Base-by-base conservation (phyloP, 2,329 filamentous ascomycete species). In the Fusarium paranaense region DNA sequence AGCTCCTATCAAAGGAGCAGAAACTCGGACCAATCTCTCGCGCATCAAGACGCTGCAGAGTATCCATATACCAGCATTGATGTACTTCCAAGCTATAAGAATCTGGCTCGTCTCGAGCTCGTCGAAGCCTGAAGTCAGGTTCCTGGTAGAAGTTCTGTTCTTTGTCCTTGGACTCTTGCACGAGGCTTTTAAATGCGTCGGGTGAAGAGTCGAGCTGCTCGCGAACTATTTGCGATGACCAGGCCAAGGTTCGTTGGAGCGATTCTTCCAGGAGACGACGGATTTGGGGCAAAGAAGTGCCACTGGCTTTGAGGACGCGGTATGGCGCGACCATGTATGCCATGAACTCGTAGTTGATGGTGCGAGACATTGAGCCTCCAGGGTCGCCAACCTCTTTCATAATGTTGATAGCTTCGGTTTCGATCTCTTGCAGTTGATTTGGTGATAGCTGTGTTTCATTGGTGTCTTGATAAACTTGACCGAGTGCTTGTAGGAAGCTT, bases 1-100 rank as follows among this genome's bases (percentile, higher is more conserved):
- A 52, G 27, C 47, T 52, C 18, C 27, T 52, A 4, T 52, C 47
- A 32, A 52, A 30, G 8, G 47, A 52, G 10, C 25, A 52, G 47
- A 52, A 52, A 52, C 27, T 20, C 2, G 47, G 10, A 2, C 47
- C 47, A 14, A 52, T 52, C 18, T 52, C 47, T 30, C 47, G n/a
- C 16, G 47, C 47, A 11, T 8, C 47, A n/a, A 52, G 47, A n/a
- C 27, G 47, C 18, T 52, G 25, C 20, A 63, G 33, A 18, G 61
- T 63, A 32, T 63, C 45, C 61, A 63, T 63, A n/a, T 63, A 56
- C 61, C 45, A 63, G 22, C 47, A 52, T 20, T 16, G 25, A 20
- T 63, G 45, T 2, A 63, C 61, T 16, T 54, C 47, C 14, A 63
- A 7, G 22, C 25, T 38, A 7, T 63, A 63, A 13, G 61, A 56